Evolutionary conservation across 257 asterid genomes (phyloP).

Genomic region (Salvia hispanica): DNA sequence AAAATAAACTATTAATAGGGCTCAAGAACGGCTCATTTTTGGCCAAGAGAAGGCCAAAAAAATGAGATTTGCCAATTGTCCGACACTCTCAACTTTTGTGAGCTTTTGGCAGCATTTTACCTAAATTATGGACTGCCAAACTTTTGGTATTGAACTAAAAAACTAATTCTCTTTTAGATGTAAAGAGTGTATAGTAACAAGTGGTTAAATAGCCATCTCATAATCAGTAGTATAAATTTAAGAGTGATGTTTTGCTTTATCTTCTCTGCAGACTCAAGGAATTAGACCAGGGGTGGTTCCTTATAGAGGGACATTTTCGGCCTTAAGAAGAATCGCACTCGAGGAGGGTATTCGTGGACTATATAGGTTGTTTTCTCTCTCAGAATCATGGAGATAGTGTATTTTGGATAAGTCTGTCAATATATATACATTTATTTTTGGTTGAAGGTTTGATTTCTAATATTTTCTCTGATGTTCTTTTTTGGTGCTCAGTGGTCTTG

Average conservation of each 20-base stretch:
- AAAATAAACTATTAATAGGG: too few species aligned
- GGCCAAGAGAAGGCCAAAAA: too few species aligned
- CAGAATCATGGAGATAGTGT: slow-evolving; percentile 19
- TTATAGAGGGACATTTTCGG: slow-evolving; percentile 76
- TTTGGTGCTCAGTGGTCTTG: slow-evolving; percentile 75
- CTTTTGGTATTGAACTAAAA: not conserved
- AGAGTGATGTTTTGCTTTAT: slow-evolving; percentile 27
- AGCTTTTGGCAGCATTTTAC: not conserved
- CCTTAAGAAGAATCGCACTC: slow-evolving; percentile 71
- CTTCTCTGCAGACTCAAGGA: slow-evolving; percentile 65
- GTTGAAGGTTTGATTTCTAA: slow-evolving; percentile 13
- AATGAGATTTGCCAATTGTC: too few species aligned
- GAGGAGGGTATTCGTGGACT: slow-evolving; percentile 94
- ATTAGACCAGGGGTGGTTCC: slow-evolving; percentile 66
- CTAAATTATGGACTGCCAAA: not conserved
- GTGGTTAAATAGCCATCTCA: slow-evolving; percentile 5
- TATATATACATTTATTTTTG: not conserved
- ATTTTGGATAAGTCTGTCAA: not conserved
- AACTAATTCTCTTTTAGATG: not conserved
- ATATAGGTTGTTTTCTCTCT: slow-evolving; percentile 61
- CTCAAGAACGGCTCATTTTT: too few species aligned
- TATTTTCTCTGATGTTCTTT: slow-evolving; percentile 30
- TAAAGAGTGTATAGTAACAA: not conserved
- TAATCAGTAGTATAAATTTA: not conserved
- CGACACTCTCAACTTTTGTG: too few species aligned